Percentiles rank a stretch among this genome's conserved stretches.
These are phyloP conservation scores for Exserohilum rostratum DNA, from an alignment of 2,329 filamentous ascomycete genomes.

Conservation along the genomic window DNA sequence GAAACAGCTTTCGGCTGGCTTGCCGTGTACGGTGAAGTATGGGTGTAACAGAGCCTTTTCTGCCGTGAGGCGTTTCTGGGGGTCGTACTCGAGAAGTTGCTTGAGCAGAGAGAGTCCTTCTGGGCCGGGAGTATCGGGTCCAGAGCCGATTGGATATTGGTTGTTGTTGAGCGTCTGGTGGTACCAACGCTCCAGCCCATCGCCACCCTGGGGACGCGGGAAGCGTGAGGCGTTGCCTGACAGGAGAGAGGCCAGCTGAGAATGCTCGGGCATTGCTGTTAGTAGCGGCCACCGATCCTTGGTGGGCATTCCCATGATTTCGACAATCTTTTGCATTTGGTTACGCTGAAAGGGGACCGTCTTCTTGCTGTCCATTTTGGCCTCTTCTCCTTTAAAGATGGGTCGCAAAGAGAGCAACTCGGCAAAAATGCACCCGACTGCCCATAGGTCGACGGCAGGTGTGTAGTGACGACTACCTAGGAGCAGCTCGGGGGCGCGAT, in stretches of 20 bases:
- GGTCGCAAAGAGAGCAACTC: slow-evolving; percentile 87
- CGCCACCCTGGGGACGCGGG: slow-evolving; percentile 53
- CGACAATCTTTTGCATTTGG: slow-evolving; percentile 98
- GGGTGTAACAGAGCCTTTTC: slow-evolving; percentile 86
- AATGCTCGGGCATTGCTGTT: slow-evolving; percentile 83
- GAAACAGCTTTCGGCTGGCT: slow-evolving; percentile 83
- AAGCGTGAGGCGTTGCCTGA: slow-evolving; percentile 54
- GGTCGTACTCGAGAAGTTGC: slow-evolving; percentile 89
- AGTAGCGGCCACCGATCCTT: slow-evolving; percentile 90
- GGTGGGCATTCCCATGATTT: slow-evolving; percentile 89
- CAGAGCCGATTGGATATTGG: slow-evolving; percentile 50
- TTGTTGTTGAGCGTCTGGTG: slow-evolving; percentile 56
- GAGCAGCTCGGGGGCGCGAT: slow-evolving; percentile 90
- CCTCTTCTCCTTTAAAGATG: slow-evolving; percentile 98
- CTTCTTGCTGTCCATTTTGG: slow-evolving; percentile 98
- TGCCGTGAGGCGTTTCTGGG: slow-evolving; percentile 83
- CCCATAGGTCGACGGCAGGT: slow-evolving; percentile 96
- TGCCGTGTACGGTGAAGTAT: slow-evolving; percentile 72
- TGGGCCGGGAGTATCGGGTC: slow-evolving; percentile 50
- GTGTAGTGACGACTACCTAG: slow-evolving; percentile 96
- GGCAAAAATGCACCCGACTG: slow-evolving; percentile 96
- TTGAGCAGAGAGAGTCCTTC: slow-evolving; percentile 85
- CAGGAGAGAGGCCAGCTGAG: slow-evolving; percentile 65
- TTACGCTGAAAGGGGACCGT: slow-evolving; percentile 96
- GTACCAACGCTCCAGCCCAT: slow-evolving; percentile 72